These are phyloP conservation scores for Chaetomium olivaceum DNA, from an alignment of 2,329 filamentous ascomycete genomes.

Conservation along the genomic window DNA sequence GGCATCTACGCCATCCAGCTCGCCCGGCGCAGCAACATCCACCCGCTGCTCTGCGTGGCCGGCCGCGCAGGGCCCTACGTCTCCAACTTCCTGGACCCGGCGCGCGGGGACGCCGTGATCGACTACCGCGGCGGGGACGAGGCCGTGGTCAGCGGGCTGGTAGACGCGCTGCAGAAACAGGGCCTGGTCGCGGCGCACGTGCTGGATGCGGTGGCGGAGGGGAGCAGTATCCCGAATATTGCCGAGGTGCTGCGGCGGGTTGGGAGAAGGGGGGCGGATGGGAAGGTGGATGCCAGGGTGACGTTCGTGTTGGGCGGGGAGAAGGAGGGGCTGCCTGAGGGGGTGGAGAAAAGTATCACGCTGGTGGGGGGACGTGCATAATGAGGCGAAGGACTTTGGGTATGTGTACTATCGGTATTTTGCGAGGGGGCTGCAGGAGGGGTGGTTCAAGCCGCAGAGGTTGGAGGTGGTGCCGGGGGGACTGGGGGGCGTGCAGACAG, in stretches of 20 bases:
- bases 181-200: constrained; percentile 48
- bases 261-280: not conserved
- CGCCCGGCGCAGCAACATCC: constrained; percentile 55
- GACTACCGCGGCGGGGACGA: constrained; percentile 57
- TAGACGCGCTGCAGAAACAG: constrained; percentile 43
- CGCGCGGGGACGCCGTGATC: constrained; percentile 10
- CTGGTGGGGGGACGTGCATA: constrained; percentile 38
- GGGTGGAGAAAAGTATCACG: constrained; percentile 30
- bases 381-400: constrained; percentile 39
- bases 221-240: constrained; percentile 50
- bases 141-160: constrained; percentile 48
- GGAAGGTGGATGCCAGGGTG: constrained; percentile 37
- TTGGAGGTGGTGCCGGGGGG: constrained; percentile 53
- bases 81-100: constrained; percentile 56
- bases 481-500: constrained; percentile 35
- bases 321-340: constrained; percentile 34
- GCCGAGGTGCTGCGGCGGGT: constrained; percentile 43
- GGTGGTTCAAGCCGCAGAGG: constrained; percentile 51
- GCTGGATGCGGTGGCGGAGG: constrained; percentile 59
- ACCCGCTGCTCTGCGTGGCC: constrained; percentile 62
- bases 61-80: constrained; percentile 55
- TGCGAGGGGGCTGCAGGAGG: constrained; percentile 46
- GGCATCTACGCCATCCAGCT: constrained; percentile 61
- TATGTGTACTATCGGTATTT: constrained; percentile 40
- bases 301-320: constrained; percentile 43